These are phyloP conservation scores for Pisolithus marmoratus DNA, from an alignment of 768 basidiomycete species.

Conservation along the genomic window DNA sequence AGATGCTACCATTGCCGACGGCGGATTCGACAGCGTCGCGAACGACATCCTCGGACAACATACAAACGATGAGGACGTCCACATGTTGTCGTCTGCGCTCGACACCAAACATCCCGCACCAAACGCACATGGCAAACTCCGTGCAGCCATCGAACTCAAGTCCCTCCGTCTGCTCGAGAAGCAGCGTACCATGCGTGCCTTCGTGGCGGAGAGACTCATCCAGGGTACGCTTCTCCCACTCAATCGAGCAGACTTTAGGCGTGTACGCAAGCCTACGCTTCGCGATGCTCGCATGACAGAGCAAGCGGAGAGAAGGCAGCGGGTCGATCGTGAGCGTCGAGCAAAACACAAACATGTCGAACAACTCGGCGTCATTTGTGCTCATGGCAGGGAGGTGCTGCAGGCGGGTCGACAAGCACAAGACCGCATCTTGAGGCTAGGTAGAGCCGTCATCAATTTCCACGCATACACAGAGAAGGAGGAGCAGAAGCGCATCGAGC, in stretches of 20 bases:
- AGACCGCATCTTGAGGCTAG: conserved; percentile 54
- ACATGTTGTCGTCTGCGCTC: conserved; percentile 30
- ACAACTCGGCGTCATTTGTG: conserved; percentile 80
- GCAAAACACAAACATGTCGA: conserved; percentile 97
- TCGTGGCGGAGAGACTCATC: conserved; percentile 80
- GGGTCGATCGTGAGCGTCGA: conserved; percentile 84
- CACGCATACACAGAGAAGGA: conserved; percentile 93
- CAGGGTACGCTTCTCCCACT: conserved; percentile 86
- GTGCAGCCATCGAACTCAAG: conserved; percentile 91
- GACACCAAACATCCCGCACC: conserved; percentile 47
- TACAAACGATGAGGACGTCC: conserved; percentile 5
- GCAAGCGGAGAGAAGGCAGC: conserved; percentile 84
- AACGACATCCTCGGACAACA: conserved; percentile 27
- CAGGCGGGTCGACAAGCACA: conserved; percentile 63
- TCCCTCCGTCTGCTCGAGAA: conserved; percentile 84
- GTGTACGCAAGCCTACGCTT: conserved; percentile 76
- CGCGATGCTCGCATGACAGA: conserved; percentile 90
- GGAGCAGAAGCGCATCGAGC: conserved; percentile 94
- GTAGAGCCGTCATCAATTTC: conserved; percentile 75
- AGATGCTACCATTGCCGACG: conserved; percentile 77
- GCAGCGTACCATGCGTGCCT: conserved; percentile 81
- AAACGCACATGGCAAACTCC: conserved; percentile 76
- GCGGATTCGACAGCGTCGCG: conserved; percentile 51
- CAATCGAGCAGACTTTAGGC: conserved; percentile 88
- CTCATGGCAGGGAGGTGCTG: conserved; percentile 74